Evolutionary conservation across 371 early-diverging fungal genomes (phyloP).

Genomic region (Homolaphlyctis polyrhiza): DNA sequence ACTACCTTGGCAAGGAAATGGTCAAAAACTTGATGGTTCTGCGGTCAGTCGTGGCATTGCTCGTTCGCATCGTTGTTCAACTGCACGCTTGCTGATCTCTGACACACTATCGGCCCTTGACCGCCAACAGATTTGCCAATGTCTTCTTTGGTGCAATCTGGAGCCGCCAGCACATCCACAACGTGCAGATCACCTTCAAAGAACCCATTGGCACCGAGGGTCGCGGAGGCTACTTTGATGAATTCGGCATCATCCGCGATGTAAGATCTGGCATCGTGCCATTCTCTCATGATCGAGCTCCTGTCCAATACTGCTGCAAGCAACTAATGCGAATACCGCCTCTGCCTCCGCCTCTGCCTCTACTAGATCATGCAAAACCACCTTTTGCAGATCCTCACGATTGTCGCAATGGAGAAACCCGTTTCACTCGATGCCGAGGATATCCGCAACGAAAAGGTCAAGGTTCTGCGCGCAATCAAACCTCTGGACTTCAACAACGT

Average conservation of each 20-base stretch:
- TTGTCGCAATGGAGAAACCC: slow-evolving; percentile 93
- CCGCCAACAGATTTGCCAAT: slow-evolving; percentile 72
- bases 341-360: not conserved
- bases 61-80: not conserved
- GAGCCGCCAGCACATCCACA: slow-evolving; percentile 84
- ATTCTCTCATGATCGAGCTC: too few species aligned
- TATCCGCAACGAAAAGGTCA: slow-evolving; percentile 83
- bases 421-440: slow-evolving; percentile 80
- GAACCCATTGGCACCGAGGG: slow-evolving; percentile 98
- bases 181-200: slow-evolving; percentile 98
- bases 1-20: slow-evolving; percentile 99
- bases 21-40: slow-evolving; percentile 94
- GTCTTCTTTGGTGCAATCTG: slow-evolving; percentile 88
- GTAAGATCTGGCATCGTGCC: slow-evolving; percentile 55
- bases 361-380: slow-evolving; percentile 92
- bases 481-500: slow-evolving; percentile 72
- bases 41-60: slow-evolving; percentile 34
- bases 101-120: not conserved
- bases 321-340: not conserved
- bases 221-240: slow-evolving; percentile 98
- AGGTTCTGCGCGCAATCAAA: slow-evolving; percentile 76
- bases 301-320: not conserved
- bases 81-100: not conserved
- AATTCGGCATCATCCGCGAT: slow-evolving; percentile 98
- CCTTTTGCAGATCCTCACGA: slow-evolving; percentile 83